A percentile compares a stretch with the other conserved stretches of the same genome.
phyloP scores from a whole-genome alignment of 1,284 basidiomycete genomes.

The Stygiomarasmius scandens region DNA sequence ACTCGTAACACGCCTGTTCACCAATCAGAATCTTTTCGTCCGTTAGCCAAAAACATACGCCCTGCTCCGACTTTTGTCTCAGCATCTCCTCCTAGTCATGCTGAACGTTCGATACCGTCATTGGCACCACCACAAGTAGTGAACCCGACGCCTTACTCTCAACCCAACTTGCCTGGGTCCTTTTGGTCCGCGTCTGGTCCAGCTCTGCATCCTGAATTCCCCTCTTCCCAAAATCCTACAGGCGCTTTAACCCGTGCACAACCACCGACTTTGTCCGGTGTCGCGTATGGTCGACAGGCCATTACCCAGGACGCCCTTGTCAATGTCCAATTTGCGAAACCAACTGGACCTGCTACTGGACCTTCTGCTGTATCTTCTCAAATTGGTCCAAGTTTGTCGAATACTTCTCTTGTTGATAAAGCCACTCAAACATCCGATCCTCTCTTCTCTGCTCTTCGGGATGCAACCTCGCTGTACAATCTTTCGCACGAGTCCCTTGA shows the following conservation, averaged over 20 bases:
- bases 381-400: too few species aligned
- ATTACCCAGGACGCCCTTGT: too few species aligned
- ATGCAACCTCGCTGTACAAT: constrained; percentile 47
- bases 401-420: not conserved
- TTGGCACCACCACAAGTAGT: not conserved
- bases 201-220: too few species aligned
- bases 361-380: not conserved
- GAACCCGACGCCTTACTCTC: not conserved
- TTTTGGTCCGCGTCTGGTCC: not conserved
- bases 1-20: not conserved
- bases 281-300: too few species aligned
- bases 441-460: constrained; percentile 40
- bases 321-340: too few species aligned
- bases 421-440: constrained; percentile 20
- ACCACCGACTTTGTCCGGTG: too few species aligned
- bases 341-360: too few species aligned
- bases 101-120: not conserved
- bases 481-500: constrained; percentile 50
- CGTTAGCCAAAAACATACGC: not conserved
- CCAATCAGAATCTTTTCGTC: not conserved
- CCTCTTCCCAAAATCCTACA: too few species aligned
- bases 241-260: too few species aligned
- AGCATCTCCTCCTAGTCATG: not conserved
- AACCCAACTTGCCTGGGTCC: not conserved
- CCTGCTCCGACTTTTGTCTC: not conserved